Evolutionary conservation across 2,329 filamentous ascomycete genomes (phyloP).

Genomic region (Exophiala aquamarina): DNA sequence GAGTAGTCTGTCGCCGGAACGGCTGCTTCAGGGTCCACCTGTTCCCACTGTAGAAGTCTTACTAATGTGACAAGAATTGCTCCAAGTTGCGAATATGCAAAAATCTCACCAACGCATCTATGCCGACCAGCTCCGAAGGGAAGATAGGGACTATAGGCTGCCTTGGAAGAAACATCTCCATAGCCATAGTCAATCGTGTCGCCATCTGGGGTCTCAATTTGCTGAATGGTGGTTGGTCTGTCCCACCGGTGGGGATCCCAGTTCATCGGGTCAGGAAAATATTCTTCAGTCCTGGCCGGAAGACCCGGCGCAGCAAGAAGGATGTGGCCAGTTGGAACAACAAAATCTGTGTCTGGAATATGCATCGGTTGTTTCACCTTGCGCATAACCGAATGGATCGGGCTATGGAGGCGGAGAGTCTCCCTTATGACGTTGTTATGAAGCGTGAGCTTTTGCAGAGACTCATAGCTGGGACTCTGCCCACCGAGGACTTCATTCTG

Average conservation of each 20-base stretch:
- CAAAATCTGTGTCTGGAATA: constrained; percentile 62
- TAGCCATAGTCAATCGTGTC: constrained; percentile 88
- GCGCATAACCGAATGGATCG: constrained; percentile 93
- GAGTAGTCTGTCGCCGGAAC: constrained; percentile 67
- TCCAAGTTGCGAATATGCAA: constrained; percentile 68
- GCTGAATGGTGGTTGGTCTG: constrained; percentile 59
- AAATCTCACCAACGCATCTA: constrained; percentile 74
- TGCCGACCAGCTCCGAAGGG: constrained; percentile 74
- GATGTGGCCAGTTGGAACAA: constrained; percentile 75
- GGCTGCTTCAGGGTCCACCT: constrained; percentile 53
- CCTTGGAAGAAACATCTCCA: constrained; percentile 80
- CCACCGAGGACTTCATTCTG: constrained; percentile 72
- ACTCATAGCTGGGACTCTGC: constrained; percentile 75
- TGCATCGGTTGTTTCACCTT: constrained; percentile 86
- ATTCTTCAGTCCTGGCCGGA: constrained; percentile 57
- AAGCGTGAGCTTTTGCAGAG: constrained; percentile 74
- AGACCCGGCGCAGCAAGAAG: constrained; percentile 84
- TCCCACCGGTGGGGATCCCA: constrained; percentile 69
- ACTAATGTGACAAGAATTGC: constrained; percentile 65
- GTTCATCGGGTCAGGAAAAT: constrained; percentile 59
- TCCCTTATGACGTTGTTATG: constrained; percentile 87
- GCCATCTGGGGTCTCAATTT: constrained; percentile 44
- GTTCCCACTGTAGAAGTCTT: constrained; percentile 60
- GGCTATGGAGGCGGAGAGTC: constrained; percentile 84
- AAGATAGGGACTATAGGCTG: constrained; percentile 72